Evolutionary conservation across 83 land plant species (phyloP).

Genomic region (Thuja plicata): DNA sequence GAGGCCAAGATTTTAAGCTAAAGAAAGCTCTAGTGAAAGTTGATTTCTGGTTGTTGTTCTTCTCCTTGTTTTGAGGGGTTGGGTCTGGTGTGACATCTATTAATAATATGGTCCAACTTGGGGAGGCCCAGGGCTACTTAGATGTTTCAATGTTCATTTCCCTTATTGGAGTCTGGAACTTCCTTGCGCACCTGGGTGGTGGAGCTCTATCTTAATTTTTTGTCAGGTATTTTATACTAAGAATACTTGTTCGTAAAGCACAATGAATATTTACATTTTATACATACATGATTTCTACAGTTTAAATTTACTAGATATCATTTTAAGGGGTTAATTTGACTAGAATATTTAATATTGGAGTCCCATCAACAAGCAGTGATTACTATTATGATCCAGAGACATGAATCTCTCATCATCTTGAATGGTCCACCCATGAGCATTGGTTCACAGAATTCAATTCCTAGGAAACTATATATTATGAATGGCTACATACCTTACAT

Average conservation of each 20-base stretch:
- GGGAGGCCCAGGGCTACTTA: slow-evolving; percentile 34
- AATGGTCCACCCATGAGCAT: background rate
- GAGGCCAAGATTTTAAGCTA: slow-evolving; percentile 48
- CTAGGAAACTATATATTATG: too few relatives aligned
- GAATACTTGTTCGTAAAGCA: background rate
- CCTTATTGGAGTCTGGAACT: slow-evolving; percentile 37
- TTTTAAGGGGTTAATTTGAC: background rate
- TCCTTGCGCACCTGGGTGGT: slow-evolving; percentile 36
- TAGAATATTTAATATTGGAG: background rate
- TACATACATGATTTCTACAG: background rate
- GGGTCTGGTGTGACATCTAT: slow-evolving; percentile 38
- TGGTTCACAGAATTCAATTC: too few relatives aligned
- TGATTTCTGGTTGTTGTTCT: slow-evolving; percentile 51
- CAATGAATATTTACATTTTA: too few relatives aligned
- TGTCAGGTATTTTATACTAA: slow-evolving; percentile 24
- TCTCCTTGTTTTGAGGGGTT: slow-evolving; percentile 37
- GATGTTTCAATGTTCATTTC: slow-evolving; percentile 34
- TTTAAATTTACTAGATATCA: background rate
- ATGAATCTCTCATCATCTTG: background rate
- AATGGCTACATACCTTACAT: too few relatives aligned
- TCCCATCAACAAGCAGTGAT: background rate
- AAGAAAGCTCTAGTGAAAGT: slow-evolving; percentile 47
- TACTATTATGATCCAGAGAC: too few relatives aligned
- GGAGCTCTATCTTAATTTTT: slow-evolving; percentile 33
- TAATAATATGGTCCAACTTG: slow-evolving; percentile 41